A percentile compares a stretch with the other conserved stretches of the same genome.
These are phyloP conservation scores for Przewalskia tangutica DNA, from an alignment of 257 asterid species.

Conservation along the genomic window DNA sequence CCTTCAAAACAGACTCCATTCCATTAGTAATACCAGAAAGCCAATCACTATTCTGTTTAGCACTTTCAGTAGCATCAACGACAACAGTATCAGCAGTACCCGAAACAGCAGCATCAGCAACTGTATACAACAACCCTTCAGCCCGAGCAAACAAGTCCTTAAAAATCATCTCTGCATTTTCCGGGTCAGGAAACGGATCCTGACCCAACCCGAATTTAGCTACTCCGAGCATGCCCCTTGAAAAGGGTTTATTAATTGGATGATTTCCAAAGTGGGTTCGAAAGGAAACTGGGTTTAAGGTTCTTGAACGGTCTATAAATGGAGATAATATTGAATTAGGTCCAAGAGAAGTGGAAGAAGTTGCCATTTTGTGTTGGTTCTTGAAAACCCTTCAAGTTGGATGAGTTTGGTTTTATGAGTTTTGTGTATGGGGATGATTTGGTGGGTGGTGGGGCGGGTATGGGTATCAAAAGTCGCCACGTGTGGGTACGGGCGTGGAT, in stretches of 20 bases:
- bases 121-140: conserved; percentile 70
- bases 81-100: conserved; percentile 42
- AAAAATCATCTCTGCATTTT: conserved; percentile 37
- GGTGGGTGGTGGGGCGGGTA: too few species aligned
- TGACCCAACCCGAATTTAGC: conserved; percentile 76
- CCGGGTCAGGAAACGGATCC: conserved; percentile 64
- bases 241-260: conserved; percentile 29
- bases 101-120: conserved; percentile 80
- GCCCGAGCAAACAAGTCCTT: conserved; percentile 55
- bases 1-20: conserved; percentile 94
- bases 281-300: conserved; percentile 27
- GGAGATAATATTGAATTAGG: conserved; percentile 46
- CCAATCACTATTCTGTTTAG: conserved; percentile 79
- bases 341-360: conserved; percentile 36
- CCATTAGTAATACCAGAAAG: conserved; percentile 86
- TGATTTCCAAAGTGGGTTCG: conserved; percentile 35
- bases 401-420: background rate
- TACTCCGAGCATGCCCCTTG: conserved; percentile 44
- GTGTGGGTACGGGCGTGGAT: too few species aligned
- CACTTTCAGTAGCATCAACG: conserved; percentile 21
- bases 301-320: conserved; percentile 31
- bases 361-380: conserved; percentile 28
- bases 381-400: background rate
- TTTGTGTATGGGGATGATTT: background rate
- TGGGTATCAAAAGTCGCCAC: too few species aligned